phyloP scores from a whole-genome alignment of 1,139 yeast species.

The Hyphopichia khmerensis region DNA sequence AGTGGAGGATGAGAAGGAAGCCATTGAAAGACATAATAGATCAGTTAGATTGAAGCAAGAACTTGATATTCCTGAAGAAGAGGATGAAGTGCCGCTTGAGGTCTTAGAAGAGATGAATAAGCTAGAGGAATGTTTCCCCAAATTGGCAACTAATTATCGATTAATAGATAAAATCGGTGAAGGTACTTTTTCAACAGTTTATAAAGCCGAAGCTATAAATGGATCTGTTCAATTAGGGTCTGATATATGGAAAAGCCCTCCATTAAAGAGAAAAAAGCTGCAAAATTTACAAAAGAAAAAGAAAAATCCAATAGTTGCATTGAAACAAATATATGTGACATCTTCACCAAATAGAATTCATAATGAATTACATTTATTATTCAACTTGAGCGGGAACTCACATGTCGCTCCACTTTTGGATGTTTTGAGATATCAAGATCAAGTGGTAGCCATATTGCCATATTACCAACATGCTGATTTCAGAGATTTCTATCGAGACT shows the following conservation, averaged over 20 bases:
- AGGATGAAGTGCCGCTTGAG: conserved; percentile 48
- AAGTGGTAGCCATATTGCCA: conserved; percentile 89
- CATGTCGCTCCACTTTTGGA: conserved; percentile 88
- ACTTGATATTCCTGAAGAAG: conserved; percentile 18
- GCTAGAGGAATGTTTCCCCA: conserved; percentile 63
- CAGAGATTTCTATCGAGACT: conserved; percentile 78
- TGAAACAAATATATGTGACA: conserved; percentile 91
- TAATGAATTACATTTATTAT: conserved; percentile 79
- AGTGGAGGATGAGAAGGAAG: not conserved
- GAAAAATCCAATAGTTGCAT: conserved; percentile 71
- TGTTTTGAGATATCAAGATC: conserved; percentile 84
- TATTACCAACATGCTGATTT: conserved; percentile 90
- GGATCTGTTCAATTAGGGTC: conserved; percentile 39
- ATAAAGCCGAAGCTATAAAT: conserved; percentile 75
- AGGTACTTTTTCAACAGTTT: conserved; percentile 90
- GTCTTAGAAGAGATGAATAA: conserved; percentile 66
- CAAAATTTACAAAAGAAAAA: conserved; percentile 13
- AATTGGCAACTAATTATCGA: conserved; percentile 57
- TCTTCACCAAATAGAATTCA: conserved; percentile 89
- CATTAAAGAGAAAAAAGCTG: conserved; percentile 26
- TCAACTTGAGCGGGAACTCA: conserved; percentile 63
- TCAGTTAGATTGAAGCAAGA: not conserved
- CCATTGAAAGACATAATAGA: not conserved
- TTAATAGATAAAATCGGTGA: conserved; percentile 88
- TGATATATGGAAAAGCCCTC: conserved; percentile 49